A percentile compares a stretch with the other conserved stretches of the same genome.
Evolutionary conservation across 345 rosid species (phyloP).

Genomic region (Toxicodendron radicans): DNA sequence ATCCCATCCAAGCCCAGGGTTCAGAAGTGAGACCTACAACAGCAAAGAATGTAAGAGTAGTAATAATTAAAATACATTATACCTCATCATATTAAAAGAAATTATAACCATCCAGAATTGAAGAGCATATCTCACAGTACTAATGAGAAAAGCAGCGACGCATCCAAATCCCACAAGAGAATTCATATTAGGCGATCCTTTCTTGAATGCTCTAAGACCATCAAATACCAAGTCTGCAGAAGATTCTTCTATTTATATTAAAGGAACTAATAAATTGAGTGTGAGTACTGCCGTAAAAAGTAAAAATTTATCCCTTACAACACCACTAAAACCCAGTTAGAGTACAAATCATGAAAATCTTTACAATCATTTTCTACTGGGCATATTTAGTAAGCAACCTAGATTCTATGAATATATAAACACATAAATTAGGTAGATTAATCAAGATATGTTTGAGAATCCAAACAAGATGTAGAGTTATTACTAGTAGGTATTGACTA

Average conservation of each 20-base stretch:
- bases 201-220: conserved; percentile 75
- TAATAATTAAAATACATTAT: not conserved
- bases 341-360: not conserved
- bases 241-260: conserved; percentile 16
- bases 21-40: conserved; percentile 73
- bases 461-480: not conserved
- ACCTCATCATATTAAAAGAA: not conserved
- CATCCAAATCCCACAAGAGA: conserved; percentile 93
- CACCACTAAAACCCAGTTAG: not conserved
- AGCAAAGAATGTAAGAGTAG: conserved; percentile 16
- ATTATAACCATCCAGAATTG: not conserved
- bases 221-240: conserved; percentile 75
- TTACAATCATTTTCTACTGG: not conserved
- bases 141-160: conserved; percentile 76
- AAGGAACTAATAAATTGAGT: conserved; percentile 7
- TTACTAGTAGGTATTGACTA: not conserved
- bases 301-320: not conserved
- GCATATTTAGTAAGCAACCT: not conserved
- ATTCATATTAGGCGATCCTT: conserved; percentile 95
- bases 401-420: not conserved
- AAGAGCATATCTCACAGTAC: conserved; percentile 54
- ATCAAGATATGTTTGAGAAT: not conserved
- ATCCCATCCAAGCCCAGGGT: conserved; percentile 89
- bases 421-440: not conserved
- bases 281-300: not conserved